Base-by-base conservation (phyloP, 345 rosid genomes). In the Nasturtium officinale region DNA sequence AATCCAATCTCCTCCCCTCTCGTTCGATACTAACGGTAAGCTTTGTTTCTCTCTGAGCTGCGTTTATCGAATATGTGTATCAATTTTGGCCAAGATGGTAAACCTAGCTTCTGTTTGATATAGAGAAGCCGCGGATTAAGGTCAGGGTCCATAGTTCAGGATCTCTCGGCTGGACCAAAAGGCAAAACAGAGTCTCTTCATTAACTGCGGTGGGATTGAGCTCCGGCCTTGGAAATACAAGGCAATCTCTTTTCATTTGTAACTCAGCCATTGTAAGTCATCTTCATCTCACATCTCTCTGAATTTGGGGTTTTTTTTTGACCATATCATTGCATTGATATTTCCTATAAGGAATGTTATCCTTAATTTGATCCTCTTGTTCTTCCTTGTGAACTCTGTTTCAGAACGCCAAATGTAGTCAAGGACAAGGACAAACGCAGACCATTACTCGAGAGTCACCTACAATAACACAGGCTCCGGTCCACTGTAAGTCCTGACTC, bases 401-500 rank as follows among this genome's bases (percentile, higher is more conserved):
- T 86, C 86, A 90, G 92, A 85, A 80, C 65, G 84, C 89, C 7
- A 83, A 81, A 72, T 87, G 91, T 73, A 85, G 87, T 30, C 83
- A 85, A 20, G 98, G 92, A 66, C 96, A 85, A 20, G 98, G 92
- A 66, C 96, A 93, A 76, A 90, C 97, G 54, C 94, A 90, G 76
- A 93, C 98, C 2, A 62, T 93, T 53, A 82, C 86, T 5, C 86
- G 83, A 4, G 85, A 93, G 76, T 85, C 96, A 17, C 96, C 92
- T 35, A 89, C 96, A 21, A 86, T 90, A 51, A 93, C 97, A 28
- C 87, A 86, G 80, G 96, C 98, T 74, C 98, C 95, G 61, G 83
- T 75, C 9, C 90, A 84, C 73, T 82, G 98, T 89, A 90, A 73
- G 65, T 6, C n/a, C 61, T 51, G 38, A 6, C 21, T 6, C n/a